A percentile compares a stretch with the other conserved stretches of the same genome.
Evolutionary conservation across 805 yeast species (phyloP).

Genomic region (Nakazawaea anatomiae): DNA sequence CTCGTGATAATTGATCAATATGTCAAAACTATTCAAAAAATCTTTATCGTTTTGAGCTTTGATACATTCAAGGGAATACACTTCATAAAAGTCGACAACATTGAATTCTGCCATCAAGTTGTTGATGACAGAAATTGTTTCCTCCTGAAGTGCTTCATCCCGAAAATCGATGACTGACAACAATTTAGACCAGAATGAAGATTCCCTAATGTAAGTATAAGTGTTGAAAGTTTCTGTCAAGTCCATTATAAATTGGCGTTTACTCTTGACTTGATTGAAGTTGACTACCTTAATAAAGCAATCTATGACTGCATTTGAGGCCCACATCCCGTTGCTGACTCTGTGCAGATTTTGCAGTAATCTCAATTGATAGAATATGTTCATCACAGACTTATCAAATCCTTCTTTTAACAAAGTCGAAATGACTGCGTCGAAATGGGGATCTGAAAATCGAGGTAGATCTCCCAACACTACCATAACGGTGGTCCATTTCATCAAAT

Average conservation of each 20-base stretch:
- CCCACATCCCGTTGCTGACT: not conserved
- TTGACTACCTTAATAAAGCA: not conserved
- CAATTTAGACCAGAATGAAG: slow-evolving; percentile 3
- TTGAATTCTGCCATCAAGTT: not conserved
- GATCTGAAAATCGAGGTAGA: not conserved
- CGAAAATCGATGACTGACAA: not conserved
- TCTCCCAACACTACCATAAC: slow-evolving; percentile 5
- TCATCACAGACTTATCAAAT: slow-evolving; percentile 48
- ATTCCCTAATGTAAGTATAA: not conserved
- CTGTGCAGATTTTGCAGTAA: not conserved
- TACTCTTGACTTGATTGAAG: slow-evolving; percentile 1
- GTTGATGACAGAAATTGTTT: not conserved
- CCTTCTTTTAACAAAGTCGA: slow-evolving; percentile 27
- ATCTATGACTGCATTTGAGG: not conserved
- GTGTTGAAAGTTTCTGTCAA: not conserved
- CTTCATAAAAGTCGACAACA: not conserved
- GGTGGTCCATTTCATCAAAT: slow-evolving; percentile 5
- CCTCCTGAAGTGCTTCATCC: not conserved
- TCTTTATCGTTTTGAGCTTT: not conserved
- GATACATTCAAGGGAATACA: slow-evolving; percentile 3
- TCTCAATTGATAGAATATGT: not conserved
- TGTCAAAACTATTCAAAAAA: slow-evolving; percentile 6
- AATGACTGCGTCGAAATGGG: not conserved
- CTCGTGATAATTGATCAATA: slow-evolving; percentile 5
- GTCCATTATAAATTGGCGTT: not conserved